Evolutionary conservation across 176 grass and related monocot genomes (phyloP), one percentile per base, ranked within the genome.

Genomic region (Zea luxurians): DNA sequence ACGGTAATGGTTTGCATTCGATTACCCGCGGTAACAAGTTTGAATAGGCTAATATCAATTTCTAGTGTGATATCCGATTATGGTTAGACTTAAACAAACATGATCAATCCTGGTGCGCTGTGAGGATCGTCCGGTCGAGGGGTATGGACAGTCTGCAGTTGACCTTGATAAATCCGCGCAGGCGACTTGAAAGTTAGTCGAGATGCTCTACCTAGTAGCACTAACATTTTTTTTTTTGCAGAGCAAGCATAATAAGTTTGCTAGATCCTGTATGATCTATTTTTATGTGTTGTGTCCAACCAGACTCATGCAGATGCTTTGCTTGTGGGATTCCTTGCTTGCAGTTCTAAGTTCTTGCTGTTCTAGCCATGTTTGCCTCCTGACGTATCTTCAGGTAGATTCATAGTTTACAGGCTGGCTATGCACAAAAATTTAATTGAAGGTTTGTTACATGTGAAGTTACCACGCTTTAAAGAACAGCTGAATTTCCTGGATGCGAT

Each of bases 281-380:
- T 76, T 76, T 61, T 46, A 6, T 60, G 61, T 74, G 61, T 17
- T 20, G 18, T 68, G 18, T 68, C 74, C 8, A 73, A 49, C 73
- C 48, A 69, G n/a, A 43, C 9, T 49, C 57, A 71, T 82, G 72
- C 7, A 82, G 66, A 65, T 65, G 59, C 45, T 64, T 58, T 18
- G 45, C 27, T 15, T 72, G 6, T 16, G 60, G 2, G 48, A 42
- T 87, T 66, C 65, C 46, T 86, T 76, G 13, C 78, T 77, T 86
- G 53, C 44, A 49, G 53, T 57, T 18, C 7, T 18, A 18, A 57
- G 54, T 73, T 35, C 63, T 73, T 62, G 37, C 36, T 44, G 42
- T 65, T 10, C 61, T 13, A 68, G 12, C 13, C 77, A 69, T 74
- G 43, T 18, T 82, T 80, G 54, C 20, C 37, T 7, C 63, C 13